Base-by-base conservation (phyloP, 2,329 filamentous ascomycete species). In the Aspergillus arachidicola region DNA sequence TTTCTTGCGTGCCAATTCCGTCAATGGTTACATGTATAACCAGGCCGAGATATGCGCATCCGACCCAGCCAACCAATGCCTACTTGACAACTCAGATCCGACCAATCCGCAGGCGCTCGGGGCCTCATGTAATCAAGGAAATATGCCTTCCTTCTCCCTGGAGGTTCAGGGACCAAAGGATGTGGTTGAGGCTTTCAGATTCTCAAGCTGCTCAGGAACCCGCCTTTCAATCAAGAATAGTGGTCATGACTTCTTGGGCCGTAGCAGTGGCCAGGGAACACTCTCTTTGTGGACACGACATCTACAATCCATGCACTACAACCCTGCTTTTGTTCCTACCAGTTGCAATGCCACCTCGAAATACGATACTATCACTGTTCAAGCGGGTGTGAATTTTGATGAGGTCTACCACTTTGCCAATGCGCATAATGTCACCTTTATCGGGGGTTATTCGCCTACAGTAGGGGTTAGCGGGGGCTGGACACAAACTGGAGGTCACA, bases 161-260 rank as follows among this genome's bases (percentile, higher is more conserved):
- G 61, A 61, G 46, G 60, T 67, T 2, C 41, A 53, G 9, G 16
- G 51, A 6, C 59, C 56, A 6, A 21, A 30, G 2, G 65, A 68
- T 55, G 60, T 66, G 23, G 45, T 60, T 6, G 54, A 57, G n/a
- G 65, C 63, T 2, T 51, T 61, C 51, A 36, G 46, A 19, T 69
- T 58, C 53, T 61, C 66, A 7, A 48, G 50, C 48, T 60, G 48
- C 46, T 63, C 59, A 1, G 61, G 64, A 21, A 58, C 59, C n/a
- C 62, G 51, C 16, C 50, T 70, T 5, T 58, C 55, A 11, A 71
- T 78, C 61, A 75, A 77, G 61, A 77, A 76, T 51, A 75, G 68
- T 45, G 76, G 76, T 6, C 75, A 78, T 59, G 76, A 77, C 43
- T 77, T 72, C 54, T 69, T 76, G 62, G 71, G 69, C 11, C 72